phyloP scores from a whole-genome alignment of 2,329 filamentous ascomycete genomes.

The Cladobotryum mycophilum region DNA sequence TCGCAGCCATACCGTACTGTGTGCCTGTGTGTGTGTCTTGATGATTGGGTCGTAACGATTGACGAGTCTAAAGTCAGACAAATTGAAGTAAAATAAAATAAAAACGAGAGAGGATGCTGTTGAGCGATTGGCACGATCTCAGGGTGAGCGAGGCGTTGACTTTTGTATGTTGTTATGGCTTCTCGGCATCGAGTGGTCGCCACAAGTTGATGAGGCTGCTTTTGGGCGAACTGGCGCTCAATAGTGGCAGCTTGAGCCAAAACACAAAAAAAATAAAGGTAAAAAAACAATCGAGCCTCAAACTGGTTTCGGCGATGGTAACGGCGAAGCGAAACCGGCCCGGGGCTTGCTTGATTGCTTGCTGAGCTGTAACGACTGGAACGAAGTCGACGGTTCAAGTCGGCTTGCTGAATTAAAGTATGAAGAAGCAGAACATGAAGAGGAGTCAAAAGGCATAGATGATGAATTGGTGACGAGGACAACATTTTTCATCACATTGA shows the following conservation, averaged over 20 bases:
- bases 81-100: too few species aligned
- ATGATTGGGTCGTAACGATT: background rate
- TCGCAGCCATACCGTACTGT: background rate
- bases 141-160: slow-evolving; percentile 4
- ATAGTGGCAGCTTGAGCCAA: slow-evolving; percentile 3
- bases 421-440: background rate
- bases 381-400: background rate
- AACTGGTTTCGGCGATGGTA: slow-evolving; percentile 8
- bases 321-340: slow-evolving; percentile 1
- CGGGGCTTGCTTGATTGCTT: background rate
- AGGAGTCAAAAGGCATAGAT: background rate
- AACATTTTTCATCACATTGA: background rate
- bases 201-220: slow-evolving; percentile 1
- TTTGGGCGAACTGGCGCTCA: slow-evolving; percentile 8
- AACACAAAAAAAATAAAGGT: background rate
- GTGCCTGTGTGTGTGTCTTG: background rate
- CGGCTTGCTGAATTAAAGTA: background rate
- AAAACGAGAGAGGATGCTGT: too few species aligned
- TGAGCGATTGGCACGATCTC: background rate
- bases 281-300: slow-evolving; percentile 2
- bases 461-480: background rate
- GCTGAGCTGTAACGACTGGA: background rate
- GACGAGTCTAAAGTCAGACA: too few species aligned
- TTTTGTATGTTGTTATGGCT: background rate
- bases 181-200: too few species aligned